phyloP scores from a whole-genome alignment of 1,284 basidiomycete species.

The Sphagnurus paluster region DNA sequence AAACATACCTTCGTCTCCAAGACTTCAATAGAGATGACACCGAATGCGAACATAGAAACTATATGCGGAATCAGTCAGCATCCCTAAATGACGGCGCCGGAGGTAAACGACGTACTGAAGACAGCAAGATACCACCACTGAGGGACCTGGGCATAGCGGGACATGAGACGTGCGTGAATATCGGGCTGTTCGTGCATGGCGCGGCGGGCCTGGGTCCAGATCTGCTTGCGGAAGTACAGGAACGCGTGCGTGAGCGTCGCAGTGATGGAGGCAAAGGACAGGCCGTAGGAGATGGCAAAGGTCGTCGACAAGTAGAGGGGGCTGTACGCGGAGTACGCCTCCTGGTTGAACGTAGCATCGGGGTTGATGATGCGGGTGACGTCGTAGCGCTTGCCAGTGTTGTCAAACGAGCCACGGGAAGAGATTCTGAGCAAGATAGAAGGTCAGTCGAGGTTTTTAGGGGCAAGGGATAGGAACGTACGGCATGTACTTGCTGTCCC shows the following conservation, averaged over 20 bases:
- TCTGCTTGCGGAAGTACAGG: constrained; percentile 81
- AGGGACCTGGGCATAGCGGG: constrained; percentile 74
- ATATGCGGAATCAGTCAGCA: constrained; percentile 7
- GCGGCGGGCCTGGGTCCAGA: constrained; percentile 65
- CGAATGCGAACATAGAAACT: constrained; percentile 52
- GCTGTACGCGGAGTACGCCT: constrained; percentile 55
- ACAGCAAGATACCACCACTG: constrained; percentile 71
- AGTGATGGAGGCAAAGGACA: constrained; percentile 63
- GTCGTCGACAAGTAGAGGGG: constrained; percentile 67
- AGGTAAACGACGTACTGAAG: constrained; percentile 34
- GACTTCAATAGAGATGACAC: constrained; percentile 48
- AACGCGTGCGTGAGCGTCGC: constrained; percentile 73
- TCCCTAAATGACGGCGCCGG: not conserved
- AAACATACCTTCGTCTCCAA: constrained; percentile 45
- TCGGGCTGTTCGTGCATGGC: constrained; percentile 78
- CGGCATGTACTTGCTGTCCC: constrained; percentile 52
- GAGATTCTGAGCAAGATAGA: constrained; percentile 44
- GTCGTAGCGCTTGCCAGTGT: constrained; percentile 55
- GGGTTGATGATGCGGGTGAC: constrained; percentile 54
- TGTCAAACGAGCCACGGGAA: constrained; percentile 57
- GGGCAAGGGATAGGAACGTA: constrained; percentile 29
- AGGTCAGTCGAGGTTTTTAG: not conserved
- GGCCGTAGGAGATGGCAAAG: constrained; percentile 65
- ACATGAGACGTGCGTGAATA: constrained; percentile 85
- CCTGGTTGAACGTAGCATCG: constrained; percentile 52